A percentile compares a stretch with the other conserved stretches of the same genome.
phyloP scores from a whole-genome alignment of 2,329 filamentous ascomycete genomes.

The Alternaria brassicae region DNA sequence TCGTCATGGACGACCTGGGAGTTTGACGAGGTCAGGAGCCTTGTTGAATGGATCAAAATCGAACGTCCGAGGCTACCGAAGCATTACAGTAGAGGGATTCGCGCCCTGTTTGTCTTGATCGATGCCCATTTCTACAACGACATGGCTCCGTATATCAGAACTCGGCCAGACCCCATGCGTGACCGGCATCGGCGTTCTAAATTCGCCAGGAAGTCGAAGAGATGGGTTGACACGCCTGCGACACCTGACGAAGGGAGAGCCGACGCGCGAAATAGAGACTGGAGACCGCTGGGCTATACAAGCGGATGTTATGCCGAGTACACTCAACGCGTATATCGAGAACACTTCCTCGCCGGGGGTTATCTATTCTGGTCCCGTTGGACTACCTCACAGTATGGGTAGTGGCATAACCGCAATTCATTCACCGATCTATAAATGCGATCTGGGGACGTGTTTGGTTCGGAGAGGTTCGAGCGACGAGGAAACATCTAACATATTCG shows the following conservation, averaged over 20 bases:
- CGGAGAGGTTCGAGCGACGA: background rate
- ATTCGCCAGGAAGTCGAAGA: background rate
- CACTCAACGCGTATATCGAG: conserved; percentile 1
- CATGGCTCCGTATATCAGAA: background rate
- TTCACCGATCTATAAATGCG: background rate
- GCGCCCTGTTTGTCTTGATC: background rate
- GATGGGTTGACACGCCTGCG: background rate
- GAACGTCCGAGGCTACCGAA: background rate
- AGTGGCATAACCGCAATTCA: background rate
- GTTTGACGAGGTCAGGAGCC: conserved; percentile 5
- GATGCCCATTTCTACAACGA: background rate
- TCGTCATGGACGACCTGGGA: conserved; percentile 1
- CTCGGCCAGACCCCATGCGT: background rate
- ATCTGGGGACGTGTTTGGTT: background rate
- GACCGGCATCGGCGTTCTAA: background rate
- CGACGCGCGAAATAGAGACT: background rate
- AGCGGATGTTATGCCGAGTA: background rate
- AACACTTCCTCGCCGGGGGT: background rate
- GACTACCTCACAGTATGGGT: background rate
- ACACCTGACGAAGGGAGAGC: background rate
- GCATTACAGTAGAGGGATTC: background rate
- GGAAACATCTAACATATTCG: background rate
- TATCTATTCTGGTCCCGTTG: background rate
- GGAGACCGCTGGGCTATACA: background rate
- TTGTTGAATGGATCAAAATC: conserved; percentile 7